Base-by-base conservation (phyloP, 2,329 filamentous ascomycete species). In the Zymoseptoria passerinii region DNA sequence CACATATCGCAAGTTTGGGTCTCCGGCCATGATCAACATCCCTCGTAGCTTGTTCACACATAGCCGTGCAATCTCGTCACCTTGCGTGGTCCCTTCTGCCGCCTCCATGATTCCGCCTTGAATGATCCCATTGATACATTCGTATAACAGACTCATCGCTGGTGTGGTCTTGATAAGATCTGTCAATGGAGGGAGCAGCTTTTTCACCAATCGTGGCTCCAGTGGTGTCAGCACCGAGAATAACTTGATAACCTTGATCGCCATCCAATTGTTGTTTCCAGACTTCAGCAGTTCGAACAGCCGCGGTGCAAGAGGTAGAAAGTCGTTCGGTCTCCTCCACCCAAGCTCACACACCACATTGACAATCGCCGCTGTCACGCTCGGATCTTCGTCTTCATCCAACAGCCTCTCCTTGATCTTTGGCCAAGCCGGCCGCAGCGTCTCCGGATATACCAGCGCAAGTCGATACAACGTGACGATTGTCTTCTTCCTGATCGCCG, bases 231-330 rank as follows among this genome's bases (percentile, higher is more conserved):
- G 77, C 1, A 90, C 95, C 50, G 94, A 92, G 80, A 99, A 99
- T 63, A 99, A 81, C 76, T 99, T 99, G 73, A 99, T 97, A 62
- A 99, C 84, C 73, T 99, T 99, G 72, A 99, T 99, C 59, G 92
- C 92, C 92, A 99, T 97, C 94, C 94, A 99, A 74, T 99, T 99
- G 74, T 99, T 97, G 44, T 88, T 88, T 57, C 91, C 87, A 61
- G 95, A 88, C 10, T 96, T 92, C 27, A 99, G 78, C 18, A 99
- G 80, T 70, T 96, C 92, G 68, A 97, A 99, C 27, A 99, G 76
- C 59, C 94, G 82, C 8, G 94, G 94, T 0, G 94, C 94, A 28
- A 99, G 79, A 13, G 94, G 90, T 28, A 99, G 78, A 67, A 97
- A 97, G 73, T 99, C 94, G 65, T 92, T 87, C 3, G 94, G 94